These are phyloP conservation scores for Tieghemostelium lacteum DNA, from an alignment of 78 protist species.

Conservation along the genomic window DNA sequence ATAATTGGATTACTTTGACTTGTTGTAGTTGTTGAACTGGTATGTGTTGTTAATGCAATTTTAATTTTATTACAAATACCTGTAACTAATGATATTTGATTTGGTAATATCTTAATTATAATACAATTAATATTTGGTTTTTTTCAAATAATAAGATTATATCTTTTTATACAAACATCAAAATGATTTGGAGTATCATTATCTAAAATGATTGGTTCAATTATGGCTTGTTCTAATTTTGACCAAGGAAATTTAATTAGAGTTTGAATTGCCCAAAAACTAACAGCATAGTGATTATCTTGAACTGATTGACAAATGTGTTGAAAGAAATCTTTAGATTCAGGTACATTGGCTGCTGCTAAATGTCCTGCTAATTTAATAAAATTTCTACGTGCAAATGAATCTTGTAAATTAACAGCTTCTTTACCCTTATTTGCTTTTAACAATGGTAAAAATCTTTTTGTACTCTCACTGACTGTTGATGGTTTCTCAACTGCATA, in stretches of 20 bases:
- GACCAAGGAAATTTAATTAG: slow-evolving; percentile 57
- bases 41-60: slow-evolving; percentile 9
- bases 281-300: slow-evolving; percentile 33
- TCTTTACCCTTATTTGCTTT: slow-evolving; percentile 77
- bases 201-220: slow-evolving; percentile 38
- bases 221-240: slow-evolving; percentile 35
- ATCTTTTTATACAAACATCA: neutral
- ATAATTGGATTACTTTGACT: slow-evolving; percentile 58
- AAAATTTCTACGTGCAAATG: slow-evolving; percentile 63
- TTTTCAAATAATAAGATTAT: neutral
- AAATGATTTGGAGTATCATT: slow-evolving; percentile 46
- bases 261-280: slow-evolving; percentile 32
- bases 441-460: slow-evolving; percentile 56
- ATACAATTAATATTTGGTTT: neutral
- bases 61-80: slow-evolving; percentile 61
- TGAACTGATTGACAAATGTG: slow-evolving; percentile 51
- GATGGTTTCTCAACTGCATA: slow-evolving; percentile 69
- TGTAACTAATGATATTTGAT: slow-evolving; percentile 5
- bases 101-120: neutral
- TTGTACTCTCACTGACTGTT: slow-evolving; percentile 40
- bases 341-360: slow-evolving; percentile 3
- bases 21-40: neutral
- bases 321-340: slow-evolving; percentile 74
- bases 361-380: slow-evolving; percentile 38
- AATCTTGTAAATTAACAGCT: slow-evolving; percentile 49